Evolutionary conservation across 1,284 basidiomycete genomes (phyloP).

Genomic region (Puccinia triticina): DNA sequence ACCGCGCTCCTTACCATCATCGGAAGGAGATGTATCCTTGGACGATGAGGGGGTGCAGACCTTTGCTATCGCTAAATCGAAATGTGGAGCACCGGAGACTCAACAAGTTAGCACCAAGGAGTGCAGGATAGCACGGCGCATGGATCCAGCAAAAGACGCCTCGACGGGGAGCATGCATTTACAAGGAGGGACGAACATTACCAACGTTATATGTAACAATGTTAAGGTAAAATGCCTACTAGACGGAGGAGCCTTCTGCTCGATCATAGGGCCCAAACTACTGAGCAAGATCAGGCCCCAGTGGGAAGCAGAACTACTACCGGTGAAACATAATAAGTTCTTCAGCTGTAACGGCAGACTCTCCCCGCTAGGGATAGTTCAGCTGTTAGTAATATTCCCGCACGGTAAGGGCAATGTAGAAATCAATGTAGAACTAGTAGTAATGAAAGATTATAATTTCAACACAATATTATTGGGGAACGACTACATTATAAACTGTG

Average conservation of each 20-base stretch:
- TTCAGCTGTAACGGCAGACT: constrained; percentile 14
- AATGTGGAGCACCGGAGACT: no score
- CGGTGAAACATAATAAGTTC: neutral
- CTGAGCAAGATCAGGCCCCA: neutral
- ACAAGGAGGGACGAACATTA: neutral
- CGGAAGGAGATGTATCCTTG: neutral
- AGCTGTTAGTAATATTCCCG: neutral
- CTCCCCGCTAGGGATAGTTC: neutral
- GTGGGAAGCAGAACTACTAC: neutral
- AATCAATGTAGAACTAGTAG: neutral
- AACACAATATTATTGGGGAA: neutral
- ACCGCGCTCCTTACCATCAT: neutral
- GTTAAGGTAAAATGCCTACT: neutral
- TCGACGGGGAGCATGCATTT: neutral
- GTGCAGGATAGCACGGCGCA: no score
- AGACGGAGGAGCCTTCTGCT: constrained; percentile 19
- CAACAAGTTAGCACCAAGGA: no score
- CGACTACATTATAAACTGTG: constrained; percentile 3
- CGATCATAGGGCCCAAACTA: neutral
- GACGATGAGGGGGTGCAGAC: neutral
- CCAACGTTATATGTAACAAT: constrained; percentile 11
- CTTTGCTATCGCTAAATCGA: neutral
- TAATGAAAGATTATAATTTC: constrained; percentile 1
- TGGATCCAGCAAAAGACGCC: neutral
- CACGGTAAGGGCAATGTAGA: neutral